Percentiles rank a stretch among this genome's conserved stretches.
Conservation (phyloP, 1,284 basidiomycete genomes). For the Puccinia sorghi region DNA sequence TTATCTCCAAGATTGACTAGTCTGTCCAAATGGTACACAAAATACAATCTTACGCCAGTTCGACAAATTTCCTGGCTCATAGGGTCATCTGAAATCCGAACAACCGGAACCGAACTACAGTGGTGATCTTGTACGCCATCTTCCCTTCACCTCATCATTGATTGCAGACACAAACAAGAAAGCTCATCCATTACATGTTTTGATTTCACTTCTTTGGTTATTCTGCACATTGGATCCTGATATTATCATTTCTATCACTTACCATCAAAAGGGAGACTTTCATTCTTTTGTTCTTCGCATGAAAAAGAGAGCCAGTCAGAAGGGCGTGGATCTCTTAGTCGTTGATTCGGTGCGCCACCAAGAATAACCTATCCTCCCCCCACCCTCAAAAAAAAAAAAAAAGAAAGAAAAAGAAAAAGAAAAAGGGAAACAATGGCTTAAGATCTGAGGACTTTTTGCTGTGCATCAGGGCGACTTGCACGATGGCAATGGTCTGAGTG, state of each 20-base stretch:
- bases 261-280: conserved; percentile 57
- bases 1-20: background rate
- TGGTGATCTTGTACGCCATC: conserved; percentile 46
- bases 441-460: background rate
- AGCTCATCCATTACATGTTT: background rate
- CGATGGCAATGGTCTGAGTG: conserved; percentile 57
- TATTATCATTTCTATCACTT: background rate
- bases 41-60: background rate
- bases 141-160: background rate
- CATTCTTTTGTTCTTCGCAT: conserved; percentile 57
- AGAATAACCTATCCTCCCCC: background rate
- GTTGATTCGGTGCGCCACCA: conserved; percentile 55
- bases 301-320: conserved; percentile 53
- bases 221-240: background rate
- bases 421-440: background rate
- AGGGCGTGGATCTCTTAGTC: conserved; percentile 57
- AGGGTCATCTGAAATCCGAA: conserved; percentile 56
- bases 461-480: conserved; percentile 53
- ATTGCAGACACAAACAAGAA: background rate
- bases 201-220: background rate
- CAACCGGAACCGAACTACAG: conserved; percentile 57
- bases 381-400: no score
- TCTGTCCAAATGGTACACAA: background rate
- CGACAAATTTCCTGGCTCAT: background rate
- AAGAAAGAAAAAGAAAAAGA: background rate